Evolutionary conservation across 768 basidiomycete genomes (phyloP).

Genomic region (Zangia roseola): DNA sequence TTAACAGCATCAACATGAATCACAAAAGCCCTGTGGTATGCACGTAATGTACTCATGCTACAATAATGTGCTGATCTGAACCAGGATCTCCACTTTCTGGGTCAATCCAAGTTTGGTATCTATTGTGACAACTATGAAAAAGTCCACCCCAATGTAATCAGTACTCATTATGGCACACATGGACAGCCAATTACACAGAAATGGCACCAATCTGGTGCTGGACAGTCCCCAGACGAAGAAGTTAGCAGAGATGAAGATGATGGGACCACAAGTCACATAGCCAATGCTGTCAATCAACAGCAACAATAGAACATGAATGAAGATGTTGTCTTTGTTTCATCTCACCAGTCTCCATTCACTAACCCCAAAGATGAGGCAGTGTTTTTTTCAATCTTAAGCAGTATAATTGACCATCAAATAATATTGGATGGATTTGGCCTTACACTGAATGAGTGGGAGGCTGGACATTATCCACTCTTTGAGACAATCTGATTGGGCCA

Average conservation of each 20-base stretch:
- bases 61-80: too few relatives aligned
- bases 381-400: conserved; percentile 1
- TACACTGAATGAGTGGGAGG: conserved; percentile 16
- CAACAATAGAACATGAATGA: background rate
- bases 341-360: conserved; percentile 6
- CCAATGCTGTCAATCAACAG: too few relatives aligned
- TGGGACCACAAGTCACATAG: too few relatives aligned
- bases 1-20: conserved; percentile 3
- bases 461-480: conserved; percentile 4
- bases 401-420: background rate
- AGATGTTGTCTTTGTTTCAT: background rate
- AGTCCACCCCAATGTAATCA: background rate
- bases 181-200: background rate
- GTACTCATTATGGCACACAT: background rate
- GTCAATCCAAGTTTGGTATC: conserved; percentile 4
- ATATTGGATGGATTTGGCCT: conserved; percentile 14
- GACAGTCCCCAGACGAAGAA: conserved; percentile 2
- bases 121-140: conserved; percentile 9
- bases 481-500: conserved; percentile 9
- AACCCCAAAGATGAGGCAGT: background rate
- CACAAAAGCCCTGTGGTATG: conserved; percentile 10
- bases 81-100: conserved; percentile 12
- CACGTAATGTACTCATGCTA: too few relatives aligned
- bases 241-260: background rate
- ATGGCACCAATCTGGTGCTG: background rate